Conservation (phyloP, 805 yeast species). For the Phaffomyces thermotolerans region DNA sequence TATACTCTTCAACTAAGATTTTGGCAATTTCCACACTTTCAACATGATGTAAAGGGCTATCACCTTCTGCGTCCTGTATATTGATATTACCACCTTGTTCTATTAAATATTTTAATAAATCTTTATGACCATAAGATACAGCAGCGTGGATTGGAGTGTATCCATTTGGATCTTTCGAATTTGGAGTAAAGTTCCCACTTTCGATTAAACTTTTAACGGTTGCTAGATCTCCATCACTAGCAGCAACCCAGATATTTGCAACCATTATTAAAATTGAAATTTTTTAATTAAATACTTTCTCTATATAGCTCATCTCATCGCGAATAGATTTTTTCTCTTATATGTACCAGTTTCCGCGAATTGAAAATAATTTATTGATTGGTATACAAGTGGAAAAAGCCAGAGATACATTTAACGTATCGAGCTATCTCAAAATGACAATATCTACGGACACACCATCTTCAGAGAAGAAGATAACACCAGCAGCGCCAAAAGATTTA, state of each 20-base stretch:
- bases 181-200: constrained; percentile 49
- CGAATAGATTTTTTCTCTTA: not conserved
- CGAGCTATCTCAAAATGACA: not conserved
- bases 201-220: constrained; percentile 51
- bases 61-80: constrained; percentile 82
- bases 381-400: no score
- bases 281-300: not conserved
- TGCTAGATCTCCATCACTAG: constrained; percentile 70
- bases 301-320: constrained; percentile 1
- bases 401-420: no score
- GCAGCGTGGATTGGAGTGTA: constrained; percentile 98
- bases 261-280: constrained; percentile 5
- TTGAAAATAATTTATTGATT: not conserved
- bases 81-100: constrained; percentile 71
- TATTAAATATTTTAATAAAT: constrained; percentile 52
- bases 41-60: constrained; percentile 88
- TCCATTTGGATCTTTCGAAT: constrained; percentile 84
- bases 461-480: constrained; percentile 1
- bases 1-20: constrained; percentile 54
- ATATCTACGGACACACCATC: constrained; percentile 1
- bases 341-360: not conserved
- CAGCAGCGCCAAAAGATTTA: constrained; percentile 10
- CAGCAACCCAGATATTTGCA: constrained; percentile 85
- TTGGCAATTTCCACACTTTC: constrained; percentile 67
- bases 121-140: constrained; percentile 81